phyloP scores from a whole-genome alignment of 805 yeast genomes.

The Yarrowia sp. region DNA sequence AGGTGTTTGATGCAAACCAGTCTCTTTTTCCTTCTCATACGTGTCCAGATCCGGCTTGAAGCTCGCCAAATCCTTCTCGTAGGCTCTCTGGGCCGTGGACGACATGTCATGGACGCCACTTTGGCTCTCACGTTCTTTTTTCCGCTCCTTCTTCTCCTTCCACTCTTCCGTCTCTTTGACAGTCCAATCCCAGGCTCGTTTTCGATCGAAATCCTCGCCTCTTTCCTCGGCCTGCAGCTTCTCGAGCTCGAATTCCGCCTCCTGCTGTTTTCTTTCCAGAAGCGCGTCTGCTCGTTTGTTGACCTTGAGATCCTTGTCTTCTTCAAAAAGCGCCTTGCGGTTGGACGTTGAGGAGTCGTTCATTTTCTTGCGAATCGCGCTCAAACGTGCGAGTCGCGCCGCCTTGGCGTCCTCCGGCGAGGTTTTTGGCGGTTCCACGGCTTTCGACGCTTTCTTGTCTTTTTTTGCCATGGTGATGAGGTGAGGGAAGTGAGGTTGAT shows the following conservation, averaged over 20 bases:
- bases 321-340: slow-evolving; percentile 52
- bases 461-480: slow-evolving; percentile 13
- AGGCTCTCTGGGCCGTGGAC: slow-evolving; percentile 66
- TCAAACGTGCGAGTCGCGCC: slow-evolving; percentile 46
- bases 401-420: slow-evolving; percentile 39
- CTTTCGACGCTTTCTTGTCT: background rate
- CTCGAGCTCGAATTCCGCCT: slow-evolving; percentile 53
- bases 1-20: slow-evolving; percentile 44
- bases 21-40: slow-evolving; percentile 53
- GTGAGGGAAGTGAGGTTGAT: background rate
- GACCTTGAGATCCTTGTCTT: slow-evolving; percentile 47
- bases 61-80: slow-evolving; percentile 58
- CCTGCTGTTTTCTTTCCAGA: slow-evolving; percentile 49
- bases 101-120: slow-evolving; percentile 55
- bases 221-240: slow-evolving; percentile 50
- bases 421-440: background rate
- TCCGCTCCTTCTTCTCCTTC: slow-evolving; percentile 55
- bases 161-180: slow-evolving; percentile 71
- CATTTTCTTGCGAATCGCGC: slow-evolving; percentile 48
- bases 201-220: slow-evolving; percentile 55
- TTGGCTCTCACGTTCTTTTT: slow-evolving; percentile 41
- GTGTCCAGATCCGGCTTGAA: slow-evolving; percentile 54
- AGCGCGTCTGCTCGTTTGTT: slow-evolving; percentile 47
- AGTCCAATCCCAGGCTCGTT: slow-evolving; percentile 61
- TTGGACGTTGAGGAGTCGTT: slow-evolving; percentile 49